Percentiles rank a stretch among this genome's conserved stretches.
phyloP scores from a whole-genome alignment of 2,329 filamentous ascomycete genomes.

The Fusarium oligoseptatum region DNA sequence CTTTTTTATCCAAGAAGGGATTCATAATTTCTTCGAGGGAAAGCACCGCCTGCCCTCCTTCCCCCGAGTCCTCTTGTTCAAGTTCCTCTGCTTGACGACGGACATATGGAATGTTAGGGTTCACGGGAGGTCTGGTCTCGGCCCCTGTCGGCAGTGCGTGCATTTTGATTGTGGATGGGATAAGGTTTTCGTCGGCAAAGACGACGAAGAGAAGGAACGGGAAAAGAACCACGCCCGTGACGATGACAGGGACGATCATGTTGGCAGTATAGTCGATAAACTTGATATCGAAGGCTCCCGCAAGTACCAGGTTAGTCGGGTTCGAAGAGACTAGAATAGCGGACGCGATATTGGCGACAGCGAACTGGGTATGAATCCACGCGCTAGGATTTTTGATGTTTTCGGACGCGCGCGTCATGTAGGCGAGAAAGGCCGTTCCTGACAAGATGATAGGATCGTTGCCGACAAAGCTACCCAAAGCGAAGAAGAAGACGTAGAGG shows the following conservation, averaged over 20 bases:
- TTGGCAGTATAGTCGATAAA: slow-evolving; percentile 83
- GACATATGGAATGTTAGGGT: slow-evolving; percentile 78
- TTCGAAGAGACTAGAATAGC: slow-evolving; percentile 84
- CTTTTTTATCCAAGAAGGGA: slow-evolving; percentile 76
- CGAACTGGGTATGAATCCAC: slow-evolving; percentile 81
- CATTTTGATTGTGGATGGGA: slow-evolving; percentile 76
- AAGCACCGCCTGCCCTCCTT: slow-evolving; percentile 64
- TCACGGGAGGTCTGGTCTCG: slow-evolving; percentile 70
- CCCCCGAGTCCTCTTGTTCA: slow-evolving; percentile 60
- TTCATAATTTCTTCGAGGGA: slow-evolving; percentile 82
- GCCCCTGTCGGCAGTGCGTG: slow-evolving; percentile 73
- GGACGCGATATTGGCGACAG: slow-evolving; percentile 79
- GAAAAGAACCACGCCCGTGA: slow-evolving; percentile 77
- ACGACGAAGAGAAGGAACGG: slow-evolving; percentile 78
- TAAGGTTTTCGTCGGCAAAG: slow-evolving; percentile 73
- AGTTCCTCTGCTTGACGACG: slow-evolving; percentile 65
- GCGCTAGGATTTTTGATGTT: slow-evolving; percentile 79
- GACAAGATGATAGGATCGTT: slow-evolving; percentile 83
- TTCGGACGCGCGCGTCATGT: slow-evolving; percentile 81
- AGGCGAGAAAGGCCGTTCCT: slow-evolving; percentile 80
- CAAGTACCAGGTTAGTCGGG: slow-evolving; percentile 80
- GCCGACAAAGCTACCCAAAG: slow-evolving; percentile 75
- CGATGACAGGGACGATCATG: slow-evolving; percentile 78
- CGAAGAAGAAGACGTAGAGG: slow-evolving; percentile 80
- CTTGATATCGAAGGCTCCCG: slow-evolving; percentile 78